Evolutionary conservation across 2,329 filamentous ascomycete species (phyloP).

Genomic region (Orbilia quercus): DNA sequence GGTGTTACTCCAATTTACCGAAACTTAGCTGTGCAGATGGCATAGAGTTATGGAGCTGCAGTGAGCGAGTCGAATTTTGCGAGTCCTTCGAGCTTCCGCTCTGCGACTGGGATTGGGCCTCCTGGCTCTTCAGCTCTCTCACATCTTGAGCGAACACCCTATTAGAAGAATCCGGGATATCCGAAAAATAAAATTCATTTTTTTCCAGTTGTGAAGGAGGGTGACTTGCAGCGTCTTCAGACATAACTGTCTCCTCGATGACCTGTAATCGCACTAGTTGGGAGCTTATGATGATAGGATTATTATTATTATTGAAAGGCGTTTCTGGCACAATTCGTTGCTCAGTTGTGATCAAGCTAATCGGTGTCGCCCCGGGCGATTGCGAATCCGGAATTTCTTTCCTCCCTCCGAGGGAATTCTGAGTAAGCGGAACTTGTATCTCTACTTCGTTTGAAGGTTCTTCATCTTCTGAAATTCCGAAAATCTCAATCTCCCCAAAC

Average conservation of each 20-base stretch:
- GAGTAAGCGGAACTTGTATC: constrained; percentile 39
- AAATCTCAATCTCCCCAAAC: constrained; percentile 2
- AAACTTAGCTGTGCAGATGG: constrained; percentile 48
- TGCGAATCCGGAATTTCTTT: constrained; percentile 48
- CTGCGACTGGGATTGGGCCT: constrained; percentile 40
- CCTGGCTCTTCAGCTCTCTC: constrained; percentile 30
- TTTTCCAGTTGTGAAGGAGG: not conserved
- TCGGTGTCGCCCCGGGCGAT: constrained; percentile 24
- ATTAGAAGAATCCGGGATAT: constrained; percentile 47
- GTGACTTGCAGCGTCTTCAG: not conserved
- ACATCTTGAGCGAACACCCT: constrained; percentile 47
- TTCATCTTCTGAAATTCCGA: constrained; percentile 15
- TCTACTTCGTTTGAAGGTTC: constrained; percentile 2
- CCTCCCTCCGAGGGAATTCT: constrained; percentile 10
- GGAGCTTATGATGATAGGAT: not conserved
- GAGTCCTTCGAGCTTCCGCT: constrained; percentile 33
- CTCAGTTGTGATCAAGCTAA: constrained; percentile 13
- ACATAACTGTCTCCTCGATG: not conserved
- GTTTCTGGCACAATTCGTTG: constrained; percentile 39
- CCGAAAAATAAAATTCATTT: constrained; percentile 13
- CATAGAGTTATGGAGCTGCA: constrained; percentile 27
- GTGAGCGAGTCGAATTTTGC: constrained; percentile 21
- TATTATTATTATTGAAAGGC: constrained; percentile 21
- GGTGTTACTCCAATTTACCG: constrained; percentile 44
- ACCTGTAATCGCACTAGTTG: not conserved